phyloP scores from a whole-genome alignment of 495 filamentous ascomycete genomes.

The Penicillium coffeae region DNA sequence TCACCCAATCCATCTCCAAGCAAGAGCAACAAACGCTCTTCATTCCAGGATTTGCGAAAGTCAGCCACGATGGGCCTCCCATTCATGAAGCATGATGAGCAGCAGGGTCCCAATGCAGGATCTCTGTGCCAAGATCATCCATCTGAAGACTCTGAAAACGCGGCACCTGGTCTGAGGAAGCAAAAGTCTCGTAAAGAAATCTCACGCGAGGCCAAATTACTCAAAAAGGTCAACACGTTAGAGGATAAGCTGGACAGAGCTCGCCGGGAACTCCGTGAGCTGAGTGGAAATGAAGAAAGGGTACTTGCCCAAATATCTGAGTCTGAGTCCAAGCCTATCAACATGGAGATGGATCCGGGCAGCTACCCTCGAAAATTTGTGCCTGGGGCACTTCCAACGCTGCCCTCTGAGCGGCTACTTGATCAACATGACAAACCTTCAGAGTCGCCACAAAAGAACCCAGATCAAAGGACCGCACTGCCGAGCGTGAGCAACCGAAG shows the following conservation, averaged over 20 bases:
- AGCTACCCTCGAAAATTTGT: slow-evolving; percentile 45
- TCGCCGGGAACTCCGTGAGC: slow-evolving; percentile 53
- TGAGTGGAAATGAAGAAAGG: slow-evolving; percentile 40
- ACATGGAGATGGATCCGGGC: slow-evolving; percentile 32
- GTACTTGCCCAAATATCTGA: slow-evolving; percentile 22
- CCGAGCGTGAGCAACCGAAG: slow-evolving; percentile 15
- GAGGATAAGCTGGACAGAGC: slow-evolving; percentile 58
- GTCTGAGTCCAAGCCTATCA: slow-evolving; percentile 15
- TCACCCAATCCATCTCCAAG: slow-evolving; percentile 17
- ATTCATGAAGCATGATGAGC: slow-evolving; percentile 22
- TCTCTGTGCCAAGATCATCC: slow-evolving; percentile 18
- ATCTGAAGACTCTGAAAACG: slow-evolving; percentile 26
- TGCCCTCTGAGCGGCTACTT: slow-evolving; percentile 58
- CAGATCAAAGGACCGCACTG: slow-evolving; percentile 13
- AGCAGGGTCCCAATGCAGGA: slow-evolving; percentile 1
- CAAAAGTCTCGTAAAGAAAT: slow-evolving; percentile 59
- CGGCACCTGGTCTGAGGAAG: slow-evolving; percentile 33
- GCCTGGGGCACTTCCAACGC: slow-evolving; percentile 52
- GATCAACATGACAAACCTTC: slow-evolving; percentile 23
- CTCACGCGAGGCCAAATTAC: slow-evolving; percentile 56
- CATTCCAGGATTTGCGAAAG: slow-evolving; percentile 39
- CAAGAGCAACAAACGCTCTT: slow-evolving; percentile 30
- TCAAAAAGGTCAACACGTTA: slow-evolving; percentile 62
- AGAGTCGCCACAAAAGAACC: slow-evolving; percentile 3
- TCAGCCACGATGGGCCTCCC: slow-evolving; percentile 29